Conservation (phyloP, 2,329 filamentous ascomycete species). For the Epichloe gansuensis region DNA sequence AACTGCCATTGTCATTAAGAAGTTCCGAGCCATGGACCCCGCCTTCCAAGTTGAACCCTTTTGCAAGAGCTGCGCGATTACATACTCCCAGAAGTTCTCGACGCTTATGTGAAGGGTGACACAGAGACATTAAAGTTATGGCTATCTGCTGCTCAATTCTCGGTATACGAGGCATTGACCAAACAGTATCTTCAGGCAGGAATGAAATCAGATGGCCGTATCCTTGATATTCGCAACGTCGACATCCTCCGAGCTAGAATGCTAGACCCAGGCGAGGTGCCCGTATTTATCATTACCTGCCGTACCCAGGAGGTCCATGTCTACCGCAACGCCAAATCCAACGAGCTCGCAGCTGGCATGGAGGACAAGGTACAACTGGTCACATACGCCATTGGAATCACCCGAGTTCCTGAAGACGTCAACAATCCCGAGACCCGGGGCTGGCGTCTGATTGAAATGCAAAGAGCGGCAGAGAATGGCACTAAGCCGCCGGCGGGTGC, state of each 20-base stretch:
- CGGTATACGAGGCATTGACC: conserved; percentile 90
- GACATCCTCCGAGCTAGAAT: conserved; percentile 75
- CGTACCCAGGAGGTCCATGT: conserved; percentile 96
- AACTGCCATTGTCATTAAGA: conserved; percentile 94
- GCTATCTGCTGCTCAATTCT: conserved; percentile 93
- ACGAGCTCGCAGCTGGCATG: conserved; percentile 87
- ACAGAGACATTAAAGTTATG: conserved; percentile 82
- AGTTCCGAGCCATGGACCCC: conserved; percentile 92
- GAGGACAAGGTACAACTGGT: conserved; percentile 98
- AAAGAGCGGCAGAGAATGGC: conserved; percentile 88
- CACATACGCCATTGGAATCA: conserved; percentile 95
- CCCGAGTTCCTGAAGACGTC: conserved; percentile 85
- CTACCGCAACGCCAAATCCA: conserved; percentile 83
- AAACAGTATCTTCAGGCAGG: conserved; percentile 92
- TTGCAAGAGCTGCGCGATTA: conserved; percentile 93
- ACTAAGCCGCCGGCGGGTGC: conserved; percentile 25
- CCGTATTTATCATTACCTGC: conserved; percentile 95
- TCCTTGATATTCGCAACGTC: conserved; percentile 88
- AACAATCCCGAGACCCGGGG: conserved; percentile 93
- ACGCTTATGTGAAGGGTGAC: conserved; percentile 96
- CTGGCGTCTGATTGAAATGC: conserved; percentile 95
- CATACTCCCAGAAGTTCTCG: conserved; percentile 90
- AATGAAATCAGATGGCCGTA: conserved; percentile 86
- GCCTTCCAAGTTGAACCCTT: conserved; percentile 92
- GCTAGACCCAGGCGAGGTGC: conserved; percentile 75